These are phyloP conservation scores for Aspergillus uvarum DNA, from an alignment of 2,329 filamentous ascomycete genomes.

Conservation along the genomic window DNA sequence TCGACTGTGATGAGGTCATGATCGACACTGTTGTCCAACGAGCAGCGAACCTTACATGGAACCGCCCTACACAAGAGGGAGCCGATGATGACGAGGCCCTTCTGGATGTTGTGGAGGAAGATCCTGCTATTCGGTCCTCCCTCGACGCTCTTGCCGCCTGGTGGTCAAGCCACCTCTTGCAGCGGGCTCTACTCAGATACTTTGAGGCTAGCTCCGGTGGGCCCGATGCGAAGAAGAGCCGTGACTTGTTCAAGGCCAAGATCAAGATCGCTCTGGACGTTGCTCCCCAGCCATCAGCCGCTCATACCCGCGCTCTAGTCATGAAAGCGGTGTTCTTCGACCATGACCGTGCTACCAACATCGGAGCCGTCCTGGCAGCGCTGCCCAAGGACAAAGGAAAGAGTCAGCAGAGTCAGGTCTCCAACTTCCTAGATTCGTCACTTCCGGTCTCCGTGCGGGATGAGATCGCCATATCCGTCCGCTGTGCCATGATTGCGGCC, in stretches of 20 bases:
- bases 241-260: slow-evolving; percentile 49
- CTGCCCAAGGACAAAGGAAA: slow-evolving; percentile 45
- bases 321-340: slow-evolving; percentile 61
- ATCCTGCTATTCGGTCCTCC: slow-evolving; percentile 78
- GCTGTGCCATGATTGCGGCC: slow-evolving; percentile 59
- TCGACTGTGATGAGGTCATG: slow-evolving; percentile 79
- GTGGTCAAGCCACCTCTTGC: slow-evolving; percentile 76
- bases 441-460: slow-evolving; percentile 50
- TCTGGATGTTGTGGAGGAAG: slow-evolving; percentile 81
- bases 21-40: slow-evolving; percentile 75
- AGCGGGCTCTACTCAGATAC: slow-evolving; percentile 65
- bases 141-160: slow-evolving; percentile 89
- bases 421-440: slow-evolving; percentile 54
- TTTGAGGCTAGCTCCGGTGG: slow-evolving; percentile 57
- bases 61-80: slow-evolving; percentile 70
- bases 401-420: slow-evolving; percentile 32
- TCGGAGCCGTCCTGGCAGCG: slow-evolving; percentile 54
- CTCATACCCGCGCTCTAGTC: slow-evolving; percentile 59
- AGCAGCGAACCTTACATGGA: slow-evolving; percentile 87
- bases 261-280: slow-evolving; percentile 69
- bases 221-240: slow-evolving; percentile 41
- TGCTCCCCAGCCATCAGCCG: slow-evolving; percentile 75
- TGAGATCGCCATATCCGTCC: slow-evolving; percentile 59
- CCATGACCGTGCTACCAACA: slow-evolving; percentile 51
- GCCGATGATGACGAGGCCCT: slow-evolving; percentile 64